Conservation (phyloP, 1,284 basidiomycete genomes). For the Ustilago vetiveriae region DNA sequence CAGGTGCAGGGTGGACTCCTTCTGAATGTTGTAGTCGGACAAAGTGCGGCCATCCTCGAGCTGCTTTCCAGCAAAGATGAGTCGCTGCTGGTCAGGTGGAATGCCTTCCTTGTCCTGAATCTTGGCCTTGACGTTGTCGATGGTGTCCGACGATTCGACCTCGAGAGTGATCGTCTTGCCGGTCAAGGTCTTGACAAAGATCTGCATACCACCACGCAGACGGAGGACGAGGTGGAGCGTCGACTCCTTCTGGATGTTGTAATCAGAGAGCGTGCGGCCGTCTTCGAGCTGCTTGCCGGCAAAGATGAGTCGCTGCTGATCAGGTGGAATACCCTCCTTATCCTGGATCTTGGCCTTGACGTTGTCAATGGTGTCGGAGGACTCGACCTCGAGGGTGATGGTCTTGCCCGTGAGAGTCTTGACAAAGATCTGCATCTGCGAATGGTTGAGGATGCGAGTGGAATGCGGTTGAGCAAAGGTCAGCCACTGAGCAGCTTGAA, state of each 20-base stretch:
- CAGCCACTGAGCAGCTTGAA: slow-evolving; percentile 1
- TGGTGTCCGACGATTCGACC: slow-evolving; percentile 90
- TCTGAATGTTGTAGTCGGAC: slow-evolving; percentile 68
- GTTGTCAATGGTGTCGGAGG: slow-evolving; percentile 73
- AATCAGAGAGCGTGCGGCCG: slow-evolving; percentile 62
- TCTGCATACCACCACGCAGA: slow-evolving; percentile 75
- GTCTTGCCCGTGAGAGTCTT: slow-evolving; percentile 61
- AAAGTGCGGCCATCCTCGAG: slow-evolving; percentile 70
- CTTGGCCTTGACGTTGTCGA: slow-evolving; percentile 78
- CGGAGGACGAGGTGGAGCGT: slow-evolving; percentile 95
- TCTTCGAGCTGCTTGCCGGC: slow-evolving; percentile 66
- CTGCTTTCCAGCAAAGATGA: slow-evolving; percentile 70
- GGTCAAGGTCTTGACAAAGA: slow-evolving; percentile 77
- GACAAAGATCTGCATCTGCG: slow-evolving; percentile 54
- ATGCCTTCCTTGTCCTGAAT: slow-evolving; percentile 67
- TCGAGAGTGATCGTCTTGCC: slow-evolving; percentile 96
- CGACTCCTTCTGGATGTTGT: slow-evolving; percentile 97
- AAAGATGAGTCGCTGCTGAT: slow-evolving; percentile 64
- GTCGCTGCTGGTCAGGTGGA: slow-evolving; percentile 70
- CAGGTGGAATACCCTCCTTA: slow-evolving; percentile 64
- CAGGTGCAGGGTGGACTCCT: slow-evolving; percentile 64
- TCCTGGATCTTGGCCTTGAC: slow-evolving; percentile 70
- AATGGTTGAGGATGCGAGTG: neutral
- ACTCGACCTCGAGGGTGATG: slow-evolving; percentile 69
- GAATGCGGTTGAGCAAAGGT: neutral